Conservation (phyloP, 179 eudicot species). For the Silene vulgaris region DNA sequence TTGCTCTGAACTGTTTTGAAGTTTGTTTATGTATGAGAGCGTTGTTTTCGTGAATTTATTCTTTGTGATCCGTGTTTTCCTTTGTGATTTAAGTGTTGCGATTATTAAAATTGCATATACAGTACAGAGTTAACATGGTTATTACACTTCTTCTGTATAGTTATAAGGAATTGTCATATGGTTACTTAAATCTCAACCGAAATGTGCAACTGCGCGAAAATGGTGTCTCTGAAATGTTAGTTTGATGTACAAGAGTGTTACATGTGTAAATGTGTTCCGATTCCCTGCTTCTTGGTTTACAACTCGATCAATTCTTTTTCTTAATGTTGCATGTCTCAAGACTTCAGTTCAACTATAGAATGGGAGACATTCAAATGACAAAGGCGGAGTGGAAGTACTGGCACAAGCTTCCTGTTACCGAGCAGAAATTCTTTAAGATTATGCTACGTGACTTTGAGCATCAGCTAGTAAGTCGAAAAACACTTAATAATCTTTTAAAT, state of each 20-base stretch:
- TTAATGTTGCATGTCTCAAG: background rate
- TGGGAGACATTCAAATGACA: slow-evolving; percentile 10
- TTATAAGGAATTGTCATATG: background rate
- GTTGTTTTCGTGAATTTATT: too few relatives aligned
- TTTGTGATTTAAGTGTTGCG: too few relatives aligned
- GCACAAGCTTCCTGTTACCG: slow-evolving; percentile 16
- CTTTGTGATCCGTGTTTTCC: too few relatives aligned
- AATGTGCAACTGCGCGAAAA: background rate
- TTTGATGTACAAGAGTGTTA: background rate
- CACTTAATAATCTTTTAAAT: background rate
- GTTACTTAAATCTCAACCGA: background rate
- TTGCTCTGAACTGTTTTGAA: too few relatives aligned
- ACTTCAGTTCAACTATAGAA: background rate
- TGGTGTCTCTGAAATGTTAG: background rate
- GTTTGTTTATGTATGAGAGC: too few relatives aligned
- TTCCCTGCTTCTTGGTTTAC: background rate
- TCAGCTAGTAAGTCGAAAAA: slow-evolving; percentile 21
- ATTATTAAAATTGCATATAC: too few relatives aligned
- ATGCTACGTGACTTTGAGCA: slow-evolving; percentile 23
- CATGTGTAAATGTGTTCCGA: too few relatives aligned
- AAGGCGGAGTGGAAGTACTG: slow-evolving; percentile 12
- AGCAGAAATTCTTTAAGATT: slow-evolving; percentile 23
- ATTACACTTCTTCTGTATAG: too few relatives aligned
- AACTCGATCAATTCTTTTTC: background rate
- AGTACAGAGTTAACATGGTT: too few relatives aligned